These are phyloP conservation scores for Neopestalotiopsis clavispora DNA, from an alignment of 2,329 filamentous ascomycete species.

Conservation along the genomic window DNA sequence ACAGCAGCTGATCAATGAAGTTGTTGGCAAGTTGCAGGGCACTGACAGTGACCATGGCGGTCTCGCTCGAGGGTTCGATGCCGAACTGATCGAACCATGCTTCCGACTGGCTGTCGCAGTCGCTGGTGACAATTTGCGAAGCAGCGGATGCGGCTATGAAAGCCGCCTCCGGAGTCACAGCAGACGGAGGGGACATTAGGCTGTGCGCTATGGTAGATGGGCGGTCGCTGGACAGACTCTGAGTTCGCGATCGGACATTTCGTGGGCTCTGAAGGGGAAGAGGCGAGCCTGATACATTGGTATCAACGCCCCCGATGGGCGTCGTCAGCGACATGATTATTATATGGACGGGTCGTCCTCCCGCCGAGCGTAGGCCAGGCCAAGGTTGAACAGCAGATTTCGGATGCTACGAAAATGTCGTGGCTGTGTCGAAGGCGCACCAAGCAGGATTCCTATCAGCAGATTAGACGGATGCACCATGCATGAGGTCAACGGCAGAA, in stretches of 20 bases:
- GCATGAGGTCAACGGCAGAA: not conserved
- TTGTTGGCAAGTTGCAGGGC: slow-evolving; percentile 83
- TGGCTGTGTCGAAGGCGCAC: slow-evolving; percentile 5
- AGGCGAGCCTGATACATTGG: slow-evolving; percentile 11
- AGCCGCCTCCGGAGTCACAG: slow-evolving; percentile 76
- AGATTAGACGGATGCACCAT: slow-evolving; percentile 6
- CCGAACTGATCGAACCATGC: slow-evolving; percentile 73
- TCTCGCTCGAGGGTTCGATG: slow-evolving; percentile 67
- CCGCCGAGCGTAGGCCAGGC: slow-evolving; percentile 6
- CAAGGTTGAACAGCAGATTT: slow-evolving; percentile 1
- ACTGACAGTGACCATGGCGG: slow-evolving; percentile 72
- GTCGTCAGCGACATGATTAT: slow-evolving; percentile 12
- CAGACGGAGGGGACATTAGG: slow-evolving; percentile 68
- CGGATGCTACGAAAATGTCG: slow-evolving; percentile 4
- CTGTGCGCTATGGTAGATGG: slow-evolving; percentile 64
- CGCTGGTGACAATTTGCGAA: slow-evolving; percentile 88
- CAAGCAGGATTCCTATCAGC: slow-evolving; percentile 15
- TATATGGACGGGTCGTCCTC: not conserved
- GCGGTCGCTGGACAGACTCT: slow-evolving; percentile 74
- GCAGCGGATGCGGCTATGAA: slow-evolving; percentile 90
- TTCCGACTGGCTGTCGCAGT: slow-evolving; percentile 77
- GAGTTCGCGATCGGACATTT: slow-evolving; percentile 51
- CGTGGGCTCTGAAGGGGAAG: slow-evolving; percentile 17
- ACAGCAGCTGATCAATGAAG: slow-evolving; percentile 92
- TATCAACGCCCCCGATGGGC: slow-evolving; percentile 10